Evolutionary conservation across 768 basidiomycete genomes (phyloP).

Genomic region (Boletus subcaerulescens): DNA sequence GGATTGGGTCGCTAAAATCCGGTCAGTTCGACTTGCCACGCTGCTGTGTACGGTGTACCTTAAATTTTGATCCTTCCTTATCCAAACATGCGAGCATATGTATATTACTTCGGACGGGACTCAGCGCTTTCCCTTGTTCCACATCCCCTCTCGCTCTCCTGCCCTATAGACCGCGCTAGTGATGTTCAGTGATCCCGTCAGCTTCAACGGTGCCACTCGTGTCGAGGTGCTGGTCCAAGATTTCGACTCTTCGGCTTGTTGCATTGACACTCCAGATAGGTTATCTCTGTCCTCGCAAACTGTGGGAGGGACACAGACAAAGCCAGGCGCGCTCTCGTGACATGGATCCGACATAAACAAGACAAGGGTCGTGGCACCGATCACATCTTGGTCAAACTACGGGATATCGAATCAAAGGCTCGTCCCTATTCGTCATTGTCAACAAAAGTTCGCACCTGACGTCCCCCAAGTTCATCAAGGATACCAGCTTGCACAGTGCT

Average conservation of each 20-base stretch:
- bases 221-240: slow-evolving; percentile 20
- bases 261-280: slow-evolving; percentile 16
- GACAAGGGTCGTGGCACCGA: slow-evolving; percentile 27
- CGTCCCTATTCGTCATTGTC: background rate
- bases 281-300: slow-evolving; percentile 33
- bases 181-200: slow-evolving; percentile 27
- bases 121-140: slow-evolving; percentile 3
- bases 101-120: background rate
- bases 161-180: background rate
- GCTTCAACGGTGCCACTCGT: slow-evolving; percentile 29
- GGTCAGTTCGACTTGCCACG: background rate
- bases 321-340: slow-evolving; percentile 29
- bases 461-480: slow-evolving; percentile 28
- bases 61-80: slow-evolving; percentile 13
- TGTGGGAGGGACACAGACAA: slow-evolving; percentile 28
- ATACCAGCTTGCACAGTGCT: slow-evolving; percentile 26
- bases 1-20: slow-evolving; percentile 15
- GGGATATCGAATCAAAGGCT: slow-evolving; percentile 30
- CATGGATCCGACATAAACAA: slow-evolving; percentile 31
- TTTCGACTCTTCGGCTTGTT: background rate
- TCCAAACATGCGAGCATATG: slow-evolving; percentile 9
- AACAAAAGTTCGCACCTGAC: background rate
- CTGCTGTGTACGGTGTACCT: slow-evolving; percentile 22
- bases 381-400: slow-evolving; percentile 29
- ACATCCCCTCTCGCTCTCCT: background rate